These are phyloP conservation scores for Nakataea oryzae DNA, from an alignment of 2,329 filamentous ascomycete genomes.

Conservation along the genomic window DNA sequence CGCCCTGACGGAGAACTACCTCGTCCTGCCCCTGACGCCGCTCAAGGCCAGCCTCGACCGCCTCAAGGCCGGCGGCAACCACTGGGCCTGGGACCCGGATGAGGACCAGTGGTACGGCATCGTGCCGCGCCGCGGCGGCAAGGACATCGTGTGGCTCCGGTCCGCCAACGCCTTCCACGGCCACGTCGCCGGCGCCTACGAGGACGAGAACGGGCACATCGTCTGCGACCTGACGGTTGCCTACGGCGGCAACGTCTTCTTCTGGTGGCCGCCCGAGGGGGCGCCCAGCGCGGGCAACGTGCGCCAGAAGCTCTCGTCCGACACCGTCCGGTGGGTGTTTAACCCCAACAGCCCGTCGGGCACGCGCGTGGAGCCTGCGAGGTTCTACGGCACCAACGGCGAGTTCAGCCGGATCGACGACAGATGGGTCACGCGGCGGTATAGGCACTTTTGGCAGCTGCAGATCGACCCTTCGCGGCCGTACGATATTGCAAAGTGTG, in stretches of 20 bases:
- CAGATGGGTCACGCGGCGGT: slow-evolving; percentile 30
- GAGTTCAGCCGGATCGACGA: slow-evolving; percentile 40
- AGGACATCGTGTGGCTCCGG: slow-evolving; percentile 41
- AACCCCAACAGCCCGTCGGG: slow-evolving; percentile 23
- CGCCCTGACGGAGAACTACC: slow-evolving; percentile 33
- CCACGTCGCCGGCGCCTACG: slow-evolving; percentile 36
- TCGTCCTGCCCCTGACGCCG: slow-evolving; percentile 36
- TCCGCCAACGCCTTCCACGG: slow-evolving; percentile 38
- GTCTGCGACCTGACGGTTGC: slow-evolving; percentile 31
- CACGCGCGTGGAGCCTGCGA: slow-evolving; percentile 23
- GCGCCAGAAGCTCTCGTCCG: slow-evolving; percentile 24
- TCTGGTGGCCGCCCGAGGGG: slow-evolving; percentile 26
- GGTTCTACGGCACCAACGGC: slow-evolving; percentile 29
- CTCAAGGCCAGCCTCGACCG: slow-evolving; percentile 32
- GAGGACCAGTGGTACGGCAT: slow-evolving; percentile 46
- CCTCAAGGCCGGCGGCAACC: slow-evolving; percentile 33
- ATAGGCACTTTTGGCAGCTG: slow-evolving; percentile 35
- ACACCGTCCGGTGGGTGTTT: slow-evolving; percentile 28
- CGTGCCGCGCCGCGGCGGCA: slow-evolving; percentile 37
- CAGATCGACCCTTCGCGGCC: slow-evolving; percentile 22
- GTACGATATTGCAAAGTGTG: slow-evolving; percentile 33
- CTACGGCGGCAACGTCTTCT: slow-evolving; percentile 34
- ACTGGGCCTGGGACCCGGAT: slow-evolving; percentile 37
- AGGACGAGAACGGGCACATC: slow-evolving; percentile 32
- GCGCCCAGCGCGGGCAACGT: slow-evolving; percentile 11